A percentile compares a stretch with the other conserved stretches of the same genome.
Evolutionary conservation across 1,284 basidiomycete species (phyloP).

Genomic region (Schizopora paradoxa): DNA sequence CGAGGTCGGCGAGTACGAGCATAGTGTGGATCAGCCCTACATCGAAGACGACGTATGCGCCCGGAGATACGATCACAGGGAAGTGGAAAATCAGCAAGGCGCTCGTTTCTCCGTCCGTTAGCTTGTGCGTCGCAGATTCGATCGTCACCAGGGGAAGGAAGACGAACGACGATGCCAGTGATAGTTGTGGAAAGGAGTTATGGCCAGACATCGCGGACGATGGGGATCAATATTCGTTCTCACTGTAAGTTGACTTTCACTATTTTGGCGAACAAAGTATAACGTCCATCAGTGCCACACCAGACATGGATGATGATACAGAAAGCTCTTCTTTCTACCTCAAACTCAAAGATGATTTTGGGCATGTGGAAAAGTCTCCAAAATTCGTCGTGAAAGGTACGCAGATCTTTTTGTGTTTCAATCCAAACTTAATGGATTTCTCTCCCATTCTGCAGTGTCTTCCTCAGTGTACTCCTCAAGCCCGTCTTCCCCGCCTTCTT

Average conservation of each 20-base stretch:
- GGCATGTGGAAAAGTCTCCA: conserved; percentile 33
- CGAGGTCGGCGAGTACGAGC: too few relatives aligned
- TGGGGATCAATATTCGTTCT: conserved; percentile 28
- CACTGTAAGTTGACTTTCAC: conserved; percentile 22
- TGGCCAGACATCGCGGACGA: conserved; percentile 35
- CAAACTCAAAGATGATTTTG: conserved; percentile 38
- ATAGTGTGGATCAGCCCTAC: conserved; percentile 13
- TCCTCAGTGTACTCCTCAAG: conserved; percentile 1
- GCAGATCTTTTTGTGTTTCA: conserved; percentile 20
- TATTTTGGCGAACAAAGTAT: too few relatives aligned
- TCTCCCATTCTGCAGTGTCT: conserved; percentile 13
- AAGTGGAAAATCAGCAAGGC: conserved; percentile 9
- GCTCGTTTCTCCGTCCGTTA: conserved; percentile 13
- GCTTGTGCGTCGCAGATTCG: conserved; percentile 7
- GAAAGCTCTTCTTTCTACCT: conserved; percentile 34
- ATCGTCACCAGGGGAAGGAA: neutral
- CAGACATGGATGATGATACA: conserved; percentile 27
- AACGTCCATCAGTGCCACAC: conserved; percentile 29
- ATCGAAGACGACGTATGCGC: conserved; percentile 1
- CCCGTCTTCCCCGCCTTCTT: conserved; percentile 1
- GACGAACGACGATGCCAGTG: neutral
- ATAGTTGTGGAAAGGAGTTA: conserved; percentile 33
- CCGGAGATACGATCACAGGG: conserved; percentile 12
- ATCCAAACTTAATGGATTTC: neutral
- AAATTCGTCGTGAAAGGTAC: conserved; percentile 38